Evolutionary conservation across 2,329 filamentous ascomycete species (phyloP).

Genomic region (Balansia obtecta): DNA sequence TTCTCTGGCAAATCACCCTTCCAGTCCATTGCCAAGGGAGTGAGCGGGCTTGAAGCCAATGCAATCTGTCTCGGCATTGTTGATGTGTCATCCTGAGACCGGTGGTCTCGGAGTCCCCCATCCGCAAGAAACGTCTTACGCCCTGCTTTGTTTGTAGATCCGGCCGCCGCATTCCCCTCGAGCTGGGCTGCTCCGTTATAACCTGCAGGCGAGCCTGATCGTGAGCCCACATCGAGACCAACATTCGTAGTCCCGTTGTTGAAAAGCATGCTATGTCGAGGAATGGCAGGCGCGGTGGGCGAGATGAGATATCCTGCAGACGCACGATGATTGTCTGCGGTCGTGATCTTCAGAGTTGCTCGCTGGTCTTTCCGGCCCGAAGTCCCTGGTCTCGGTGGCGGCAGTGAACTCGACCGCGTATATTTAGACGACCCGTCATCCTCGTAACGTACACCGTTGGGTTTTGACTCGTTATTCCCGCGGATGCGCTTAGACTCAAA

Average conservation of each 20-base stretch:
- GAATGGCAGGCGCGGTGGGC: slow-evolving; percentile 16
- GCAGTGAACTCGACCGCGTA: slow-evolving; percentile 15
- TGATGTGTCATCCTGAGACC: neutral
- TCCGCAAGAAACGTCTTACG: neutral
- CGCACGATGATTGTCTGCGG: slow-evolving; percentile 14
- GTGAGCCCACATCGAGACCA: slow-evolving; percentile 11
- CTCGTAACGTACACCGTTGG: slow-evolving; percentile 23
- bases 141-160: neutral
- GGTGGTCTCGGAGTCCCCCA: neutral
- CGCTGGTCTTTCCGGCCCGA: slow-evolving; percentile 14
- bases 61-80: neutral
- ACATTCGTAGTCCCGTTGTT: slow-evolving; percentile 19
- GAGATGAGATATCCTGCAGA: slow-evolving; percentile 15
- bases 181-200: neutral
- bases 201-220: neutral
- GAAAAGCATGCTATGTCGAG: slow-evolving; percentile 20
- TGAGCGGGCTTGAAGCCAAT: neutral
- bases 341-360: slow-evolving; percentile 24
- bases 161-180: neutral
- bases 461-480: slow-evolving; percentile 14
- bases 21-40: neutral
- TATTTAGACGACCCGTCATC: slow-evolving; percentile 14
- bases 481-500: slow-evolving; percentile 23
- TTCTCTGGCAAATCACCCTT: too few relatives aligned
- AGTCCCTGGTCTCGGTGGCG: slow-evolving; percentile 6